Conservation (phyloP, 169 alveolate species). For the Cryptosporidium baileyi region DNA sequence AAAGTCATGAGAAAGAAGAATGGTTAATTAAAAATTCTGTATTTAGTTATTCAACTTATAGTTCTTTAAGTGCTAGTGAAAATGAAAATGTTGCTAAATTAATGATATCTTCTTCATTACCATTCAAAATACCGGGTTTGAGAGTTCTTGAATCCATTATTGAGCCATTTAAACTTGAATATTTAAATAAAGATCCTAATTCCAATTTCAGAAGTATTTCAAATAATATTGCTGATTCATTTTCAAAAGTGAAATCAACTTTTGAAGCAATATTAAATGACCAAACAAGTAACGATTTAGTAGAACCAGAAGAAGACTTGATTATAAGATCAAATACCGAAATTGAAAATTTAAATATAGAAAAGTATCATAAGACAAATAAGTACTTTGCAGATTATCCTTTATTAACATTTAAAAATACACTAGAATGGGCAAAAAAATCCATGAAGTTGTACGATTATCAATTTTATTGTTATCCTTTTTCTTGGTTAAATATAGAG, state of each 20-base stretch:
- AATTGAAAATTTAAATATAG: background rate
- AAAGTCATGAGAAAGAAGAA: conserved; percentile 4
- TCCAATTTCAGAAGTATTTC: background rate
- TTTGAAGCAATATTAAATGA: background rate
- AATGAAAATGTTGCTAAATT: conserved; percentile 1
- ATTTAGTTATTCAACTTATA: conserved; percentile 31
- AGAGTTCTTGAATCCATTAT: conserved; percentile 26
- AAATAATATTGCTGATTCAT: background rate
- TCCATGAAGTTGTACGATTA: conserved; percentile 9
- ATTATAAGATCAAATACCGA: conserved; percentile 14
- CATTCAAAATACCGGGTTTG: conserved; percentile 35
- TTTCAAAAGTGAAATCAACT: background rate
- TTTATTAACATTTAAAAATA: conserved; percentile 5
- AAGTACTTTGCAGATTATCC: conserved; percentile 46
- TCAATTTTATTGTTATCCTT: conserved; percentile 26
- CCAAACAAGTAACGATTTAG: background rate
- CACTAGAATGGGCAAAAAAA: conserved; percentile 39
- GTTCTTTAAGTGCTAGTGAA: conserved; percentile 30
- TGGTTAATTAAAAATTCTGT: conserved; percentile 13
- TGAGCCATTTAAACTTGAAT: conserved; percentile 32
- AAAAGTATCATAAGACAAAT: conserved; percentile 1
- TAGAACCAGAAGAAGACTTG: background rate
- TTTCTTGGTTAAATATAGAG: conserved; percentile 39
- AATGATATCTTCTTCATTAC: conserved; percentile 19
- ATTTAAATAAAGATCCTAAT: background rate